Evolutionary conservation across 2,329 filamentous ascomycete genomes (phyloP).

Genomic region (Sporothrix pseudoabietina): DNA sequence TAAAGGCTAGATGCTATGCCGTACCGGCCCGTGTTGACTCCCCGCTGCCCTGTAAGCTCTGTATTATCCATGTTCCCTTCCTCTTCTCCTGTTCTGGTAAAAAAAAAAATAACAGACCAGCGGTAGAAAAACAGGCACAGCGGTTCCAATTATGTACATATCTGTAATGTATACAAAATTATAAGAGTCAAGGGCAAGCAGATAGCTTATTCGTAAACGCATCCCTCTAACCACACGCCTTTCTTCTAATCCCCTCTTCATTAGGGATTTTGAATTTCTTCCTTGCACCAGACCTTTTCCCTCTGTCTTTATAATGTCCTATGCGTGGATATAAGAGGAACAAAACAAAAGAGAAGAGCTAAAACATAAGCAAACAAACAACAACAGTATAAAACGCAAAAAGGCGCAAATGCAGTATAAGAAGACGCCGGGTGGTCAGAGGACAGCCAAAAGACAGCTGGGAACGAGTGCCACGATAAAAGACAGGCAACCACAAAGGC

Average conservation of each 20-base stretch:
- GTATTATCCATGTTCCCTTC: not conserved
- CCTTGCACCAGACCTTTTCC: not conserved
- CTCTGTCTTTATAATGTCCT: conserved; percentile 11
- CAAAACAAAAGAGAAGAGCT: not conserved
- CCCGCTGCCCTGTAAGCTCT: not conserved
- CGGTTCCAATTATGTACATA: conserved; percentile 23
- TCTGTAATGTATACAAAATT: conserved; percentile 25
- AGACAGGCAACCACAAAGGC: not conserved
- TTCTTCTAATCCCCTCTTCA: not conserved
- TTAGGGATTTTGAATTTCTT: not conserved
- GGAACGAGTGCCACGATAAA: conserved; percentile 1
- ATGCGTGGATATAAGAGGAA: conserved; percentile 20
- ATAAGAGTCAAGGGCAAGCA: not conserved
- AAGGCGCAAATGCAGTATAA: not conserved
- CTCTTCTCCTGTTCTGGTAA: not conserved
- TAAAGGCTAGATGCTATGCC: conserved; percentile 20
- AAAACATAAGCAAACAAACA: not conserved
- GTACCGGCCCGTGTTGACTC: not conserved
- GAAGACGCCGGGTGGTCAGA: not conserved
- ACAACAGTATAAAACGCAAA: not conserved
- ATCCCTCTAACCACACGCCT: not conserved
- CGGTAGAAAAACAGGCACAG: not conserved
- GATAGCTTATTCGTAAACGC: not conserved
- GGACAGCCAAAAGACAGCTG: not conserved
- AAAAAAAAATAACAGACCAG: not conserved